Percentiles rank a stretch among this genome's conserved stretches.
These are phyloP conservation scores for Papiliotrema flavescens DNA, from an alignment of 1,284 basidiomycete genomes.

Conservation along the genomic window DNA sequence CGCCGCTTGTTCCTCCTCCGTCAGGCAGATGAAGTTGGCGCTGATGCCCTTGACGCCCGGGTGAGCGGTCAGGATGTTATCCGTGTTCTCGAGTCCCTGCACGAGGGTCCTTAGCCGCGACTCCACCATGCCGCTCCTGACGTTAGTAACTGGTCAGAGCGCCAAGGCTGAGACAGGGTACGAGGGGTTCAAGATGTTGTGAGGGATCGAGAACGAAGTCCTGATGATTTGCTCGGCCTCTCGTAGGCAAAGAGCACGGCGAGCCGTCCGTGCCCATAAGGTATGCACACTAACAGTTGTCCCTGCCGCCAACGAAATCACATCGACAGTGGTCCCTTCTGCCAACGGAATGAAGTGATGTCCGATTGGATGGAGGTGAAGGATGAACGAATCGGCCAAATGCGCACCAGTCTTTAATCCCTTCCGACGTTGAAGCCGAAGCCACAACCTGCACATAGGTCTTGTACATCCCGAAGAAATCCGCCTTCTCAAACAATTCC, in stretches of 20 bases:
- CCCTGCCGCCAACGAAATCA: no score
- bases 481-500: slow-evolving; percentile 86
- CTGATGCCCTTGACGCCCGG: slow-evolving; percentile 94
- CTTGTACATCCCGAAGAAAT: slow-evolving; percentile 96
- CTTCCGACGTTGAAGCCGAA: slow-evolving; percentile 73
- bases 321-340: no score
- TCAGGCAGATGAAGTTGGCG: slow-evolving; percentile 75
- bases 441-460: slow-evolving; percentile 99
- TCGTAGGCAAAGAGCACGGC: no score
- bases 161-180: slow-evolving; percentile 1
- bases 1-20: slow-evolving; percentile 80
- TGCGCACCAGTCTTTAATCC: slow-evolving; percentile 89
- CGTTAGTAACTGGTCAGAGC: not conserved
- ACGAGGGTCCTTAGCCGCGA: slow-evolving; percentile 92
- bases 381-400: not conserved
- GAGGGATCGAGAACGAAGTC: no score
- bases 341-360: no score
- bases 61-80: slow-evolving; percentile 85
- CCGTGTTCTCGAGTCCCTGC: slow-evolving; percentile 95
- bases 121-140: slow-evolving; percentile 92
- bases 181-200: no score
- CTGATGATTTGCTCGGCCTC: no score
- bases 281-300: no score
- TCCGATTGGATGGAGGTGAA: no score
- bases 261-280: no score